Base-by-base conservation (phyloP, 208 protist species). In the Tritrichomonas foetus region DNA sequence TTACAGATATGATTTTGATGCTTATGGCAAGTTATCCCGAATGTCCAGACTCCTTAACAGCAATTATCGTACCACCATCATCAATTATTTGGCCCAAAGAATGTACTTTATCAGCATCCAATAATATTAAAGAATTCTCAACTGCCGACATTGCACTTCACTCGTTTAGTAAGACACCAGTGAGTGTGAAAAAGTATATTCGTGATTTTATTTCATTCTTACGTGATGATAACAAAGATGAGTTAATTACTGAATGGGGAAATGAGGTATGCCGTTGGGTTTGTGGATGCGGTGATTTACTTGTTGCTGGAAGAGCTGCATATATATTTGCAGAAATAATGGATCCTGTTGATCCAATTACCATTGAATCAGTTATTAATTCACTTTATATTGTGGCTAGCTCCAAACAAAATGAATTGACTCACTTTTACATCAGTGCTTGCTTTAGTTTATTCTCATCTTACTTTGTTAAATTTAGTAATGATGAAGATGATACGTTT, bases 251-350 rank as follows among this genome's bases (percentile, higher is more conserved):
- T 0, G 27, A 61, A 1, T 89, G 78, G 78, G 78, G 47, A 16
- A 47, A 39, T 39, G 78, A 89, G 57, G 41, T n/a, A 61, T 5
- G 33, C 30, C 53, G 47, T n/a, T 89, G 78, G 78, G 47, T n/a
- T n/a, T 57, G 78, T 30, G 78, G 78, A 39, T 89, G 78, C 30
- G 78, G 78, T 57, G 47, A 89, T 89, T 50, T 89, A 36, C 5
- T 57, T 14, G 20, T 57, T 89, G 78, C 78, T 57, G 41, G 47
- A 47, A 13, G 78, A 39, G 78, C 78, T 41, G 5, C 22, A 33
- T 50, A 57, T 39, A 53, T 89, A 11, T 57, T 53, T 57, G 33
- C 78, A 1, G 78, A 89, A 36, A 57, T 89, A 8, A n/a, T 89
- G 25, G 78, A 89, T 20, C 78, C 78, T 33, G 3, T 89, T 16